phyloP scores from a whole-genome alignment of 148 eudicot species.

The Amaranthus palmeri region DNA sequence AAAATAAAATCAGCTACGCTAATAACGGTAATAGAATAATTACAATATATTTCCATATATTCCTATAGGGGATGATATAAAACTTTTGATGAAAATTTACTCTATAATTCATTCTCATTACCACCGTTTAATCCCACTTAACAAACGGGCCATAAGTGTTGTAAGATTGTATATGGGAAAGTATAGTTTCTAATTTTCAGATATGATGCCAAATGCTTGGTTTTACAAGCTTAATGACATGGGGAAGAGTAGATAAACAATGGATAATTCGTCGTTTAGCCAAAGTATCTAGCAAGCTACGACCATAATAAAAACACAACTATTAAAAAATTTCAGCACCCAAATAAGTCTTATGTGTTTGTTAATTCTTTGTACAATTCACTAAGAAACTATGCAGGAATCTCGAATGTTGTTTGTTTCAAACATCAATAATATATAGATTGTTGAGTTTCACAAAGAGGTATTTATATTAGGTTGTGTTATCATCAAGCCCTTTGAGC shows the following conservation, averaged over 20 bases:
- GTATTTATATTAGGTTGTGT: too few species aligned
- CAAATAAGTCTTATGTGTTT: background rate
- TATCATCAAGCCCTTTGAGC: too few species aligned
- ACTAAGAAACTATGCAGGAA: slow-evolving; percentile 19
- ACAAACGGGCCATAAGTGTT: background rate
- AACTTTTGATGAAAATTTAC: too few species aligned
- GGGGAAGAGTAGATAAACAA: slow-evolving; percentile 19
- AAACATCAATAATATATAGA: too few species aligned
- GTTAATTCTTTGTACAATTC: slow-evolving; percentile 20
- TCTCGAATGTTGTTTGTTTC: slow-evolving; percentile 18
- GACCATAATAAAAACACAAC: slow-evolving; percentile 20
- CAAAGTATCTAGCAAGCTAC: slow-evolving; percentile 2
- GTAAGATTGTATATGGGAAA: slow-evolving; percentile 29
- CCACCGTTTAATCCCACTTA: too few species aligned
- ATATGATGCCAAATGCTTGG: slow-evolving; percentile 56
- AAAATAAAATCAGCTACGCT: too few species aligned
- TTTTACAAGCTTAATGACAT: slow-evolving; percentile 47
- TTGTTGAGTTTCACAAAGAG: too few species aligned
- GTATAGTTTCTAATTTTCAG: slow-evolving; percentile 38
- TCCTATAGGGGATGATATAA: too few species aligned
- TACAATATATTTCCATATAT: too few species aligned
- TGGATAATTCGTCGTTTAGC: slow-evolving; percentile 7
- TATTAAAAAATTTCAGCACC: slow-evolving; percentile 17
- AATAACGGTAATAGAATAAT: too few species aligned
- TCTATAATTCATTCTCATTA: too few species aligned